Conservation (phyloP, 345 rosid genomes). For the Syzygium jambos region DNA sequence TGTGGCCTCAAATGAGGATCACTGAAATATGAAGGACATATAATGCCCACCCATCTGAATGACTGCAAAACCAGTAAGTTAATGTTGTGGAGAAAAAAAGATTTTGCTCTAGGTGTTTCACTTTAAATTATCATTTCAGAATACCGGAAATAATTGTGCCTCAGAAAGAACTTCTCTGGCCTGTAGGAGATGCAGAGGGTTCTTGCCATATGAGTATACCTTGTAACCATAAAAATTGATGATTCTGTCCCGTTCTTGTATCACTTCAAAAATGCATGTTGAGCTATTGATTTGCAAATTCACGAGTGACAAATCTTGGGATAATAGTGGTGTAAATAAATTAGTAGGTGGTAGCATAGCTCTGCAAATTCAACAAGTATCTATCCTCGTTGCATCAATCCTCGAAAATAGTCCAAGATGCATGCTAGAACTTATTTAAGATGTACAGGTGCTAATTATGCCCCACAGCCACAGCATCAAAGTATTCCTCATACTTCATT, state of each 20-base stretch:
- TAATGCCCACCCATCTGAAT: not conserved
- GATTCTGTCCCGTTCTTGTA: not conserved
- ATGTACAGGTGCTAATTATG: not conserved
- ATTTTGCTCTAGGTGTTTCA: not conserved
- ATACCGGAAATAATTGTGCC: not conserved
- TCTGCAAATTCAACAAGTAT: not conserved
- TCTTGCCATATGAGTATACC: not conserved
- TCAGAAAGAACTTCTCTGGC: not conserved
- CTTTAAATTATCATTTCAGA: not conserved
- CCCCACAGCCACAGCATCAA: not conserved
- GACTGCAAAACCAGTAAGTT: not conserved
- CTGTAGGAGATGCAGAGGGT: not conserved
- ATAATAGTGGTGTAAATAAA: not conserved
- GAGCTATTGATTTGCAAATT: not conserved
- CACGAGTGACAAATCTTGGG: not conserved
- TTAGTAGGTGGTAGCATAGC: not conserved
- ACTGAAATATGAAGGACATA: not conserved
- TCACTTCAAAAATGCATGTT: not conserved
- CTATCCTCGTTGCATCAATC: not conserved
- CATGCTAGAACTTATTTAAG: not conserved
- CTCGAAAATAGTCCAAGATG: not conserved
- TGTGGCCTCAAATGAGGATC: not conserved
- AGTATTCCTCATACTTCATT: not conserved
- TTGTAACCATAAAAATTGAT: not conserved
- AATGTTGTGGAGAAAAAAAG: not conserved